A percentile compares a stretch with the other conserved stretches of the same genome.
These are phyloP conservation scores for Aspergillus ruber DNA, from an alignment of 2,329 filamentous ascomycete genomes.

Conservation along the genomic window DNA sequence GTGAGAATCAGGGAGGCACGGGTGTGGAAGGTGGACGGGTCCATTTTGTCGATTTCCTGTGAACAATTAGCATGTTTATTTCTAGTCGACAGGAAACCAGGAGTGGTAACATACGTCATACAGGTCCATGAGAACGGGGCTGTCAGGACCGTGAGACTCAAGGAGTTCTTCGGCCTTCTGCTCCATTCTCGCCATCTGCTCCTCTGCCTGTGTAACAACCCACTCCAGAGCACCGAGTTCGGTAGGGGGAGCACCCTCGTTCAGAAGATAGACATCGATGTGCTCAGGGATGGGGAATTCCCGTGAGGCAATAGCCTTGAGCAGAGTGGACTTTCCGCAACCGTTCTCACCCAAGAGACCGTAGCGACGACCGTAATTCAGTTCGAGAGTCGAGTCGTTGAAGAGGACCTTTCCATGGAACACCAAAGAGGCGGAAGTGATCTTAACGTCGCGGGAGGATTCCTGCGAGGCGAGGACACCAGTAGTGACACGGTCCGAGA, in stretches of 20 bases:
- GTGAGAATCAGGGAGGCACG: constrained; percentile 94
- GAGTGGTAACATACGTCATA: constrained; percentile 71
- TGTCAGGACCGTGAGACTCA: constrained; percentile 87
- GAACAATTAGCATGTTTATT: constrained; percentile 16
- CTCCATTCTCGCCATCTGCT: constrained; percentile 24
- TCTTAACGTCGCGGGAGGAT: constrained; percentile 91
- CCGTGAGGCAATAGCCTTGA: constrained; percentile 88
- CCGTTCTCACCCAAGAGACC: constrained; percentile 97
- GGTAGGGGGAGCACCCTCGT: constrained; percentile 86
- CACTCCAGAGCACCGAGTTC: constrained; percentile 91
- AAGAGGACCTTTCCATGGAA: constrained; percentile 98
- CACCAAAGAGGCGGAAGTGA: constrained; percentile 84
- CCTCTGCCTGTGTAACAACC: constrained; percentile 93
- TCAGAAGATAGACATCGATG: constrained; percentile 96
- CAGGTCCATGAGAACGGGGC: constrained; percentile 80
- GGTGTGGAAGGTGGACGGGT: constrained; percentile 92
- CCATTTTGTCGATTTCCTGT: constrained; percentile 97
- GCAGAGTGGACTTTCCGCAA: constrained; percentile 95
- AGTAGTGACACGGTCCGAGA: constrained; percentile 96
- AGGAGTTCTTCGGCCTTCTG: constrained; percentile 74
- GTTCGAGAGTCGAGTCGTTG: constrained; percentile 86
- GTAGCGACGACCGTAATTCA: constrained; percentile 88
- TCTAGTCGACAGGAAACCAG: neutral
- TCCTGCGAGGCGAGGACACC: constrained; percentile 84
- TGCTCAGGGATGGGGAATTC: constrained; percentile 95